Percentiles rank a stretch among this genome's conserved stretches.
phyloP scores from a whole-genome alignment of 2,329 filamentous ascomycete genomes.

The Trichoderma endophyticum region DNA sequence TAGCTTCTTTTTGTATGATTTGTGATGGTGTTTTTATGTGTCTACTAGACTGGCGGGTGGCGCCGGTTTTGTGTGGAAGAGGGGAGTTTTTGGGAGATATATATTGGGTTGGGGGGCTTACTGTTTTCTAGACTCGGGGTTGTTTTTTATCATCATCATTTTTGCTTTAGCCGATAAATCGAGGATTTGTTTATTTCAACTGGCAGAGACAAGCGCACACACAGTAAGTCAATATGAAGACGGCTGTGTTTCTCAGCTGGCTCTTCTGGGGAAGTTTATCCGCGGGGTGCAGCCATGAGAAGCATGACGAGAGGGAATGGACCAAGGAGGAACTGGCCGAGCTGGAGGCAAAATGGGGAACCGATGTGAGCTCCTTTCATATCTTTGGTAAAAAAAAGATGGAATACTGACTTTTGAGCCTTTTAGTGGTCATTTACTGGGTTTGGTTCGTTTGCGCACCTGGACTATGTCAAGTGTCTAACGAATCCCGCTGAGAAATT shows the following conservation, averaged over 20 bases:
- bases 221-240: slow-evolving; percentile 26
- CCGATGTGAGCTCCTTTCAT: slow-evolving; percentile 43
- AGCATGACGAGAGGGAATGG: slow-evolving; percentile 42
- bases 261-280: slow-evolving; percentile 29
- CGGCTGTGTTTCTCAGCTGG: slow-evolving; percentile 25
- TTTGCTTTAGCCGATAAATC: neutral
- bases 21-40: no score
- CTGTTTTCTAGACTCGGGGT: neutral
- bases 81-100: neutral
- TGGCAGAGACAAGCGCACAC: neutral
- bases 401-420: neutral
- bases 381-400: neutral
- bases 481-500: slow-evolving; percentile 61
- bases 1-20: neutral
- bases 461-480: slow-evolving; percentile 66
- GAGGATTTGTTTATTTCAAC: neutral
- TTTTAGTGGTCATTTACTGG: slow-evolving; percentile 57
- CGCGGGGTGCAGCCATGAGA: slow-evolving; percentile 29
- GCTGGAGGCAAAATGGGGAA: slow-evolving; percentile 56
- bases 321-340: slow-evolving; percentile 50
- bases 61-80: neutral
- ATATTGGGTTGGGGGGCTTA: neutral
- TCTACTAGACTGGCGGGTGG: neutral
- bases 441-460: slow-evolving; percentile 71
- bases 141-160: neutral